These are phyloP conservation scores for Phyllosticta citriasiana DNA, from an alignment of 2,329 filamentous ascomycete genomes.

Conservation along the genomic window DNA sequence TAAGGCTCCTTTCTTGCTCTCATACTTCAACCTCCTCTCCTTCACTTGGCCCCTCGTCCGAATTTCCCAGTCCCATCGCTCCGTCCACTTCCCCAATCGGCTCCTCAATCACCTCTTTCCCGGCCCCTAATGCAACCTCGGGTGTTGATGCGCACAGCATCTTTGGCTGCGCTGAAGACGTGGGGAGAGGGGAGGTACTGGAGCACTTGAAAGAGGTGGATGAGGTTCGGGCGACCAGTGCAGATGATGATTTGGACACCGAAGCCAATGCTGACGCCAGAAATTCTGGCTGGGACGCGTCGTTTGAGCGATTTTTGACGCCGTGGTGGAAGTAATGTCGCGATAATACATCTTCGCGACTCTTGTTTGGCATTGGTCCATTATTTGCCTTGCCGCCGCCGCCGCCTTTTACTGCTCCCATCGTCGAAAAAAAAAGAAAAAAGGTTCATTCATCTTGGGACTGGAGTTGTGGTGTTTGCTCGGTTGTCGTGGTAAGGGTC, in stretches of 20 bases:
- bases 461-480: too few relatives aligned
- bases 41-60: background rate
- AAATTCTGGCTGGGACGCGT: background rate
- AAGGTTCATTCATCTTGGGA: too few relatives aligned
- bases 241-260: background rate
- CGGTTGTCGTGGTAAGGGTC: too few relatives aligned
- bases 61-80: background rate
- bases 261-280: background rate
- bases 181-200: background rate
- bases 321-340: background rate
- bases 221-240: background rate
- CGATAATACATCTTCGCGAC: background rate
- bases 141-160: background rate
- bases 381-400: too few relatives aligned
- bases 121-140: background rate
- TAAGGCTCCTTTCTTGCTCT: background rate
- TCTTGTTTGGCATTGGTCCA: background rate
- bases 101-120: background rate
- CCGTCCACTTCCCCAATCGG: background rate
- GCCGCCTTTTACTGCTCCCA: too few relatives aligned
- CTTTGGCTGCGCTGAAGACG: background rate
- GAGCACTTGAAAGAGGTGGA: background rate
- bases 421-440: too few relatives aligned
- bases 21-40: background rate
- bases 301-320: background rate